Conservation (phyloP, 1,284 basidiomycete species). For the Ceratobasidium papillatum region DNA sequence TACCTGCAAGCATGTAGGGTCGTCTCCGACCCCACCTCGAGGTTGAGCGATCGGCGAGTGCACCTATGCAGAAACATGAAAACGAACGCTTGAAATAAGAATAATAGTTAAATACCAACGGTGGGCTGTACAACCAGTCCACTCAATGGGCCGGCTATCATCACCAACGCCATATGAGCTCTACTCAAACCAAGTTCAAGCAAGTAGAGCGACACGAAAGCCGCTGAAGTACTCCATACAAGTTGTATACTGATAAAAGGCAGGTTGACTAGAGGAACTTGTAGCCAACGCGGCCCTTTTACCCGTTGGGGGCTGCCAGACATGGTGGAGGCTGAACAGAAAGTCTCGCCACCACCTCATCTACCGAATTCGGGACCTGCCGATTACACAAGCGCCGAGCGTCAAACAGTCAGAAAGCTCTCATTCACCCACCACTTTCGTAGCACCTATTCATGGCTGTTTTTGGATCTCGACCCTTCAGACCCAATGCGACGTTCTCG, state of each 20-base stretch:
- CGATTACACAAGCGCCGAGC: not conserved
- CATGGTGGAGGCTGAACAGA: not conserved
- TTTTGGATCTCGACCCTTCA: slow-evolving; percentile 32
- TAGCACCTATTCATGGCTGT: slow-evolving; percentile 20
- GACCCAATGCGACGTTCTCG: not conserved
- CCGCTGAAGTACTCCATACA: slow-evolving; percentile 92
- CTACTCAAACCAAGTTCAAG: slow-evolving; percentile 90
- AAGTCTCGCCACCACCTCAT: not conserved
- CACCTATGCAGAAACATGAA: slow-evolving; percentile 54
- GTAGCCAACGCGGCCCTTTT: slow-evolving; percentile 67
- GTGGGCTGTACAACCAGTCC: slow-evolving; percentile 93
- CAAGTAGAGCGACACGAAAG: slow-evolving; percentile 92
- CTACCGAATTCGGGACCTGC: not conserved
- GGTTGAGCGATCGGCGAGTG: slow-evolving; percentile 87
- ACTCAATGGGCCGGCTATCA: slow-evolving; percentile 91
- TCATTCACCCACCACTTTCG: not conserved
- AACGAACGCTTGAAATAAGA: not conserved
- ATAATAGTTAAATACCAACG: slow-evolving; percentile 61
- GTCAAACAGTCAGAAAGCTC: not conserved
- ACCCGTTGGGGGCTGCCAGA: slow-evolving; percentile 52
- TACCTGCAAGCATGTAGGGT: slow-evolving; percentile 83
- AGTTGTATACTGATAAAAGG: slow-evolving; percentile 84
- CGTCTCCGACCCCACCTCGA: slow-evolving; percentile 85
- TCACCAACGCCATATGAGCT: slow-evolving; percentile 89
- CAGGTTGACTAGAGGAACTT: slow-evolving; percentile 75